Conservation (phyloP, 805 yeast species). For the Zygoascus biomembranicola region DNA sequence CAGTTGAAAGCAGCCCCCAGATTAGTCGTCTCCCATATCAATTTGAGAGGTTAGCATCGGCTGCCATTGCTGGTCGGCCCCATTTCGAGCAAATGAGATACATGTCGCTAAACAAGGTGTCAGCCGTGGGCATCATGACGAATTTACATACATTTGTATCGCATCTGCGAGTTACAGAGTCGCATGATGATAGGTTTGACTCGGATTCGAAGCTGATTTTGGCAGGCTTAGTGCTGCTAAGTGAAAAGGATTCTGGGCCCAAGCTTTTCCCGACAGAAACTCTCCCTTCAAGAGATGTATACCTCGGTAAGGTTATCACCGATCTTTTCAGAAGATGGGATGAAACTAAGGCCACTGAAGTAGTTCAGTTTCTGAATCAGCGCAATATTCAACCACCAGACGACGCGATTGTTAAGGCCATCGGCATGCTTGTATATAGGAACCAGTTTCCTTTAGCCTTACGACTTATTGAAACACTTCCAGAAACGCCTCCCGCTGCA, state of each 20-base stretch:
- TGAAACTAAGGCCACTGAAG: slow-evolving; percentile 5
- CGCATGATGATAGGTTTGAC: slow-evolving; percentile 7
- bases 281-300: not conserved
- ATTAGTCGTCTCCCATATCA: not conserved
- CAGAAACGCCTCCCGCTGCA: slow-evolving; percentile 6
- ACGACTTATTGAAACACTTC: slow-evolving; percentile 7
- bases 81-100: slow-evolving; percentile 26
- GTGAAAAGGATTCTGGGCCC: slow-evolving; percentile 15
- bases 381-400: slow-evolving; percentile 14
- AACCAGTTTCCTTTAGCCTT: slow-evolving; percentile 8
- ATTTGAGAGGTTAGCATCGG: slow-evolving; percentile 9
- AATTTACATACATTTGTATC: slow-evolving; percentile 13
- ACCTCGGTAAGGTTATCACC: slow-evolving; percentile 2
- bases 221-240: slow-evolving; percentile 21
- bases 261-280: not conserved
- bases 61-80: slow-evolving; percentile 19
- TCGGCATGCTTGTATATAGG: slow-evolving; percentile 5
- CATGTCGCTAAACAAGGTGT: slow-evolving; percentile 21
- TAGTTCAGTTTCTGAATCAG: not conserved
- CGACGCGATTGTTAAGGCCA: slow-evolving; percentile 3
- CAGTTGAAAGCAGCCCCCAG: slow-evolving; percentile 4
- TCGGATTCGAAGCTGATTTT: slow-evolving; percentile 22
- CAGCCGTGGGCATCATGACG: slow-evolving; percentile 12
- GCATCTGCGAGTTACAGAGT: slow-evolving; percentile 1
- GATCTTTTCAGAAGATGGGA: slow-evolving; percentile 17